Evolutionary conservation across 2,329 filamentous ascomycete species (phyloP).

Genomic region (Phialophora expanda): DNA sequence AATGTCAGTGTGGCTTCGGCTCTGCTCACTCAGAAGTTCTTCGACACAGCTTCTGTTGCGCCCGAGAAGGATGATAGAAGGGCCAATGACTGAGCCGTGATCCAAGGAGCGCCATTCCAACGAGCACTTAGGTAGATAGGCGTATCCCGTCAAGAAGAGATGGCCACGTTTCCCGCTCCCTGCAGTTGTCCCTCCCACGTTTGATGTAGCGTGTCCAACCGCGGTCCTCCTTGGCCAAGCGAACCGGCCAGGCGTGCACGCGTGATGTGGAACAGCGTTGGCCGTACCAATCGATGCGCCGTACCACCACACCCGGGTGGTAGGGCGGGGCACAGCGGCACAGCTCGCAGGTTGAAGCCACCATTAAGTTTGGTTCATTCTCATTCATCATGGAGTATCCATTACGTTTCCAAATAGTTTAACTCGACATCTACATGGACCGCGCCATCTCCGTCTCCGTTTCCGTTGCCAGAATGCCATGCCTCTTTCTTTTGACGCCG

Average conservation of each 20-base stretch:
- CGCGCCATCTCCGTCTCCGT: not conserved
- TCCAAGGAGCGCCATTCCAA: not conserved
- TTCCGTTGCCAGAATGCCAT: not conserved
- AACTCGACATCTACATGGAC: not conserved
- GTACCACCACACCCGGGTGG: not conserved
- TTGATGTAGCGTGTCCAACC: not conserved
- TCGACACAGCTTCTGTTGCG: slow-evolving; percentile 23
- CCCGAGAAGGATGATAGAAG: not conserved
- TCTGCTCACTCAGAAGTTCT: slow-evolving; percentile 35
- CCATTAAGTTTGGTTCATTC: not conserved
- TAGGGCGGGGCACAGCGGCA: not conserved
- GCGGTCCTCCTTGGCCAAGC: not conserved
- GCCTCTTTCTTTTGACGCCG: too few species aligned
- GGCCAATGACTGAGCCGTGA: not conserved
- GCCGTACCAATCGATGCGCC: not conserved
- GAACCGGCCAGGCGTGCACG: not conserved
- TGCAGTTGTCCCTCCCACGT: not conserved
- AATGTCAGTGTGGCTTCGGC: slow-evolving; percentile 89
- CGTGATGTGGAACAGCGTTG: not conserved
- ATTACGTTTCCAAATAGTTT: slow-evolving; percentile 2
- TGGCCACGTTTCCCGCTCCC: not conserved
- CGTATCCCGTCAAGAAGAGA: not conserved
- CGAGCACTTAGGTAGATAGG: not conserved
- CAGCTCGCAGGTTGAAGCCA: not conserved
- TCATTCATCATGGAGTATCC: not conserved